Evolutionary conservation across 2,329 filamentous ascomycete species (phyloP), one percentile per base, ranked within the genome.

Genomic region (Pseudogymnoascus sp.): DNA sequence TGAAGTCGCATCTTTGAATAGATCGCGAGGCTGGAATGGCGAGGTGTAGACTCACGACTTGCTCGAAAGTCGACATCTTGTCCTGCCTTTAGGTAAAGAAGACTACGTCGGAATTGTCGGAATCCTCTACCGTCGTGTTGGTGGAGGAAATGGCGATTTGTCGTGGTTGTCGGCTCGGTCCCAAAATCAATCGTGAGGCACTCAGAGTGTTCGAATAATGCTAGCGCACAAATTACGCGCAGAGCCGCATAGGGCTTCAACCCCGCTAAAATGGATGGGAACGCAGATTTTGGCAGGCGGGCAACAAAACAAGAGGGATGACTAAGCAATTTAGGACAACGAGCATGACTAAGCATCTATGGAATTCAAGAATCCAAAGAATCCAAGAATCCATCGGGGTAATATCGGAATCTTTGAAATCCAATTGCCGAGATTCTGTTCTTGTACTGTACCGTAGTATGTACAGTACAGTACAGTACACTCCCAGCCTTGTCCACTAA

Each of bases 11-110:
- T 55, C 49, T 55, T 33, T 55, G n/a, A 55, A 55, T 33, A 55
- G 49, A 55, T 55, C 49, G 49, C 49, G 25, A 33, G 49, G 49
- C 49, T 55, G 49, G 49, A 60, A 38, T 6, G 66, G 61, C 65
- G 60, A 63, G 64, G 64, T 66, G 62, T 62, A 66, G 73, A 87
- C 85, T 87, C 80, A 88, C 85, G 82, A 86, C 84, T 78, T 79
- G 76, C 82, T 88, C 85, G 79, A 88, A 87, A 75, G 82, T 83
- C 77, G 84, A 87, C 84, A 87, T 87, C 76, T 80, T 84, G 72
- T 72, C 69, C 69, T 72, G 66, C 68, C 70, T 70, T 63, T 64
- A 63, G 63, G 66, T 63, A 72, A 69, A 73, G 70, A 71, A 72
- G 70, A 69, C 70, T 71, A 66, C 69, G 67, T 70, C 70, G 69